Evolutionary conservation across 2,329 filamentous ascomycete genomes (phyloP), one percentile per base, ranked within the genome.

Genomic region (Diplodia mutila): DNA sequence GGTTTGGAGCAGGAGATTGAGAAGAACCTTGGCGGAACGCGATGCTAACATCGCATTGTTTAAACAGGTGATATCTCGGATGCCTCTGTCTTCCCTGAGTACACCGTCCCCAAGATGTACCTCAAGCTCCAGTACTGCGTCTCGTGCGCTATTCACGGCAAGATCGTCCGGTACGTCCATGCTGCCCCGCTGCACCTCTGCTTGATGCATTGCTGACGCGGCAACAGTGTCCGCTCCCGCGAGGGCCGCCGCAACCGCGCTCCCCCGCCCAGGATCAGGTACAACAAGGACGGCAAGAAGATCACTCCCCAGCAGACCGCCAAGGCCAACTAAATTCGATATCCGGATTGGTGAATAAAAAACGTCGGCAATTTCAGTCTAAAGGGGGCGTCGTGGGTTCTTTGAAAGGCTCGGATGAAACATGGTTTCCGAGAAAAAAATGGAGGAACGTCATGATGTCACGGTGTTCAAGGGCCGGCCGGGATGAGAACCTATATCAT

Each of bases 251-350:
- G 95, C 86, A 99, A 99, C 92, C 93, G 95, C 84, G 94, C 94
- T 79, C 96, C 95, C 79, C 95, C 95, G 77, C 95, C 95, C 81
- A 90, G 95, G 82, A 94, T 99, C 80, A 89, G 95, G 80, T 99
- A 97, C 93, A 99, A 99, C 92, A 97, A 98, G 91, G 95, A 99
- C 82, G 94, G 94, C 88, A 99, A 99, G 93, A 99, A 99, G 91
- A 90, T 99, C 82, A 91, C 90, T 83, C 93, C 94, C 75, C 91
- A 91, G 81, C 90, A 93, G 85, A 86, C 86, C 75, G 86, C 87
- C 79, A 92, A 92, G 86, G 85, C 66, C 66, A 37, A 63, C 29
- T 67, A 67, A 48, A 55, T 29, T 25, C n/a, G 21, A 27, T 23
- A 46, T 39, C 57, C 37, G 57, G 39, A 66, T 46, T 18, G 39